These are phyloP conservation scores for Podospora pseudopauciseta DNA, from an alignment of 495 filamentous ascomycete species.

Conservation along the genomic window DNA sequence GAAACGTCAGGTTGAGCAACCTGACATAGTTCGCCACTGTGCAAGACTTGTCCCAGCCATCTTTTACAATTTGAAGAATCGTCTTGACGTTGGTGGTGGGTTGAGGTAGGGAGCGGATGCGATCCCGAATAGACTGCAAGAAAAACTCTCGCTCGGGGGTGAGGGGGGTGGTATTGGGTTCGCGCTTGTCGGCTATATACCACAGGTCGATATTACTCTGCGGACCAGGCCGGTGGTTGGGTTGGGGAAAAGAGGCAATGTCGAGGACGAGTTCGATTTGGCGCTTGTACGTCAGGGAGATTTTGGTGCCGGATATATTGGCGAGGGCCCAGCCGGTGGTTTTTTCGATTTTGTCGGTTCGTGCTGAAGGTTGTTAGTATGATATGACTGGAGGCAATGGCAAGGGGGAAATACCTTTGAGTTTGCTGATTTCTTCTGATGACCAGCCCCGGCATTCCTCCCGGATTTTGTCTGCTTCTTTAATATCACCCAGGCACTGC, in stretches of 20 bases:
- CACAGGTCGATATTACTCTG: constrained; percentile 41
- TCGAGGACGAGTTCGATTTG: constrained; percentile 78
- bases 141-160: constrained; percentile 65
- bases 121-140: constrained; percentile 58
- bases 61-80: constrained; percentile 52
- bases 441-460: constrained; percentile 91
- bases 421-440: constrained; percentile 64
- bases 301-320: constrained; percentile 53
- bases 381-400: constrained; percentile 12
- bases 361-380: constrained; percentile 44
- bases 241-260: constrained; percentile 52
- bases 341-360: constrained; percentile 63
- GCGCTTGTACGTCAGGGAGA: constrained; percentile 75
- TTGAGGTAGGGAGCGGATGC: constrained; percentile 53
- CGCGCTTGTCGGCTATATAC: constrained; percentile 52
- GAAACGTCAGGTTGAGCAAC: constrained; percentile 50
- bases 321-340: constrained; percentile 76
- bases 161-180: constrained; percentile 37
- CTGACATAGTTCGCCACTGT: constrained; percentile 52
- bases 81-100: constrained; percentile 47
- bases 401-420: constrained; percentile 60
- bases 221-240: constrained; percentile 20
- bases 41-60: constrained; percentile 57
- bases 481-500: constrained; percentile 67
- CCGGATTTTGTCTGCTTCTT: constrained; percentile 75